A percentile compares a stretch with the other conserved stretches of the same genome.
These are phyloP conservation scores for Penicillium sp. DNA, from an alignment of 2,329 filamentous ascomycete genomes.

Conservation along the genomic window DNA sequence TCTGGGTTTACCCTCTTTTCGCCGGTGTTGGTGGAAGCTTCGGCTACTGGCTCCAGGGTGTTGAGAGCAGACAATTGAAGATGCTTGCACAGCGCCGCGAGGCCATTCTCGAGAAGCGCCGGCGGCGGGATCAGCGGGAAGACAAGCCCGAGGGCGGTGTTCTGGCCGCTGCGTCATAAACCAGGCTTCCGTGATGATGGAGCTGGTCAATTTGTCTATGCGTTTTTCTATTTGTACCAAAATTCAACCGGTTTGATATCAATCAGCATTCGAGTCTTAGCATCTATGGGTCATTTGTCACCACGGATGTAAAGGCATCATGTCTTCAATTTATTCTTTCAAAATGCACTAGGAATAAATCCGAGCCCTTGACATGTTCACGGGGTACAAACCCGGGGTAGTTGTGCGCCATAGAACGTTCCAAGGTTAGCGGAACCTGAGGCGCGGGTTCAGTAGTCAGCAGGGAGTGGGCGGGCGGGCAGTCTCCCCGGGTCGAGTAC, in stretches of 20 bases:
- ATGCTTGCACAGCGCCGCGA: slow-evolving; percentile 78
- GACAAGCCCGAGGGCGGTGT: slow-evolving; percentile 42
- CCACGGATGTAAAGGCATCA: slow-evolving; percentile 2
- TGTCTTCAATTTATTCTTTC: neutral
- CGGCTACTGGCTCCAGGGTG: slow-evolving; percentile 94
- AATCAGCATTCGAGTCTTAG: slow-evolving; percentile 18
- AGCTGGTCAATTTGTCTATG: slow-evolving; percentile 22
- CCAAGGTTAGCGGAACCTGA: slow-evolving; percentile 5
- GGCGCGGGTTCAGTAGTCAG: slow-evolving; percentile 18
- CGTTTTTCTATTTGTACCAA: slow-evolving; percentile 32
- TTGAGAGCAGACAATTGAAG: slow-evolving; percentile 78
- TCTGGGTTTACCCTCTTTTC: slow-evolving; percentile 93
- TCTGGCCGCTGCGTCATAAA: slow-evolving; percentile 41
- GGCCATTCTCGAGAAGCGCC: slow-evolving; percentile 83
- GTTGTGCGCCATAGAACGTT: slow-evolving; percentile 3
- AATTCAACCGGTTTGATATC: slow-evolving; percentile 34
- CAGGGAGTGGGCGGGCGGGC: slow-evolving; percentile 22
- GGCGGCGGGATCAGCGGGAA: slow-evolving; percentile 70
- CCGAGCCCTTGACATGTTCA: neutral
- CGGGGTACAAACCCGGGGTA: slow-evolving; percentile 3
- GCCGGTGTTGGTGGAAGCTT: slow-evolving; percentile 84
- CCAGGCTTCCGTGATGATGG: slow-evolving; percentile 13
- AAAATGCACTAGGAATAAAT: neutral
- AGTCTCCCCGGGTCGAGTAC: slow-evolving; percentile 23
- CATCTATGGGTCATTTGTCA: slow-evolving; percentile 4